Conservation (phyloP, 176 grass and related monocot genomes). For the Bothriochloa decipiens region DNA sequence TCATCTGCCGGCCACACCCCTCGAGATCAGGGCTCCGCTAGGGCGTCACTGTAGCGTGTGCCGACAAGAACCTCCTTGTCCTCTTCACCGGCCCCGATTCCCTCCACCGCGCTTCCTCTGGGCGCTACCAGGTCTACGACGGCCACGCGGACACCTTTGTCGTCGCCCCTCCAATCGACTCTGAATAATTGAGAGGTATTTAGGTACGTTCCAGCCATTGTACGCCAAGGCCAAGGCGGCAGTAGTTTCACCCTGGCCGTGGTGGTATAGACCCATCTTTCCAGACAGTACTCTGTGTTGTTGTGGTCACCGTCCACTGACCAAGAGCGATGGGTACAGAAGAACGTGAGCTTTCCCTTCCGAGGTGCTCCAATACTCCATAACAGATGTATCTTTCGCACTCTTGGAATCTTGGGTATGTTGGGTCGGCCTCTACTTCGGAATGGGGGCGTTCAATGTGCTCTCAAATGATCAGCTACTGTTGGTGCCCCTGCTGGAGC, state of each 20-base stretch:
- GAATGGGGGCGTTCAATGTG: neutral
- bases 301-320: neutral
- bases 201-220: neutral
- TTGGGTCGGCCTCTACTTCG: neutral
- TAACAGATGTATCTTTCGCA: neutral
- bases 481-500: neutral
- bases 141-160: neutral
- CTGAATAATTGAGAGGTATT: neutral
- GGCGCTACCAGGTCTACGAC: neutral
- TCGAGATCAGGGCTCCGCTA: neutral
- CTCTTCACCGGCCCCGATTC: neutral
- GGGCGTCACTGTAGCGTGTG: neutral
- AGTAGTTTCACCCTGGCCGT: neutral
- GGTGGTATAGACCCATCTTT: neutral
- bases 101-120: neutral
- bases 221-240: neutral
- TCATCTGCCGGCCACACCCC: neutral
- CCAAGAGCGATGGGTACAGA: neutral
- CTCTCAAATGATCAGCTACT: neutral
- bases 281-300: neutral
- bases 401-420: neutral
- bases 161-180: neutral
- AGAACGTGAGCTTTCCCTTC: neutral
- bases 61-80: neutral
- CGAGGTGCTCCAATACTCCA: neutral